A percentile compares a stretch with the other conserved stretches of the same genome.
Evolutionary conservation across 495 filamentous ascomycete species (phyloP).

Genomic region (Tuber umbilicatum): DNA sequence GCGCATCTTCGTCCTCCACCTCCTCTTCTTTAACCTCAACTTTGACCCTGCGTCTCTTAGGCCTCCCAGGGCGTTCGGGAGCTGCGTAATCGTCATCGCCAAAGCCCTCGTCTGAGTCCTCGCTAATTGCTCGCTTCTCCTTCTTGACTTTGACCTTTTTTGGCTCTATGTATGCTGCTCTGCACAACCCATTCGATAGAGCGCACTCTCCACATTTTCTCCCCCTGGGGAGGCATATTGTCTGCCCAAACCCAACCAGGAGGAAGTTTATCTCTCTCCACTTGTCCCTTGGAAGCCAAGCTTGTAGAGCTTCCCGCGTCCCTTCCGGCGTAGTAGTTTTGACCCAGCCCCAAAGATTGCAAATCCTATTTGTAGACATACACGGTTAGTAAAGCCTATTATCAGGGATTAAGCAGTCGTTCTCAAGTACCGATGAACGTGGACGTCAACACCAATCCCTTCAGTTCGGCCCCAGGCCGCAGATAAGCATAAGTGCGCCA

Average conservation of each 20-base stretch:
- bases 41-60: constrained; percentile 21
- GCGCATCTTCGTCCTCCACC: constrained; percentile 36
- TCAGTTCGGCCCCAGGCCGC: constrained; percentile 55
- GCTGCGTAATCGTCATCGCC: constrained; percentile 2
- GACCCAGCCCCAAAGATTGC: constrained; percentile 89
- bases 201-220: constrained; percentile 76
- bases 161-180: constrained; percentile 53
- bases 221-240: constrained; percentile 74
- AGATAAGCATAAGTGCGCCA: constrained; percentile 87
- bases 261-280: constrained; percentile 95
- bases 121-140: constrained; percentile 48
- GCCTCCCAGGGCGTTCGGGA: constrained; percentile 13
- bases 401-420: not conserved
- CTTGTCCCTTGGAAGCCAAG: constrained; percentile 75
- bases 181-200: constrained; percentile 70
- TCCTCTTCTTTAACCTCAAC: constrained; percentile 34
- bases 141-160: constrained; percentile 50
- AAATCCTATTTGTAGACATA: constrained; percentile 71
- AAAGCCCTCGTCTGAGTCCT: constrained; percentile 26
- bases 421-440: constrained; percentile 55
- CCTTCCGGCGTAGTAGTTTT: constrained; percentile 78
- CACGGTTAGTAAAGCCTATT: constrained; percentile 53
- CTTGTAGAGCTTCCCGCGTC: constrained; percentile 68
- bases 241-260: constrained; percentile 79
- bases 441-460: constrained; percentile 63